Conservation (phyloP, 345 rosid genomes). For the Eucalyptus guilfoylei region DNA sequence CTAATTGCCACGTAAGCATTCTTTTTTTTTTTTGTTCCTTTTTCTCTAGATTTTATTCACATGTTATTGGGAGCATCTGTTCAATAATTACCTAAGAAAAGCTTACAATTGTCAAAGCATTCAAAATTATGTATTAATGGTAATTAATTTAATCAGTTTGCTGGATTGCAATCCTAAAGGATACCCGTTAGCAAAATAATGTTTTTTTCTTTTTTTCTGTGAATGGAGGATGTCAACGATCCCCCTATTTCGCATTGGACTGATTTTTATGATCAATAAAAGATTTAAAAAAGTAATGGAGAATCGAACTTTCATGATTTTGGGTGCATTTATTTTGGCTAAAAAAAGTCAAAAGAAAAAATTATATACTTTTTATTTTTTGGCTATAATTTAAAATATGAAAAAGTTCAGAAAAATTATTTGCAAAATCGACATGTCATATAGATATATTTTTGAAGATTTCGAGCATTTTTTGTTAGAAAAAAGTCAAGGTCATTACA, state of each 20-base stretch:
- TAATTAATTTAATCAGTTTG: neutral
- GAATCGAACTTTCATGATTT: neutral
- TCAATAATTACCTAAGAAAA: neutral
- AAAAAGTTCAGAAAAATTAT: neutral
- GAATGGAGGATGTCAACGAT: neutral
- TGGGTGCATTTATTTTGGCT: neutral
- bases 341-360: neutral
- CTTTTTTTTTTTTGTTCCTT: rapidly evolving
- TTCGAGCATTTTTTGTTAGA: neutral
- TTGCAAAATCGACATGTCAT: neutral
- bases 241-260: neutral
- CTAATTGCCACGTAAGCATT: neutral
- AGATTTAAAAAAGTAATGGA: neutral
- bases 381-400: neutral
- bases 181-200: neutral
- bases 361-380: neutral
- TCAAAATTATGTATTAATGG: neutral
- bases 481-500: neutral
- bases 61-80: neutral
- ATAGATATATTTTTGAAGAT: neutral
- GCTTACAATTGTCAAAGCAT: neutral
- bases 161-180: neutral
- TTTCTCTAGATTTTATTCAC: neutral
- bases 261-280: neutral
- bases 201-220: rapidly evolving